These are phyloP conservation scores for Phialophora verrucosa DNA, from an alignment of 2,329 filamentous ascomycete species.

Conservation along the genomic window DNA sequence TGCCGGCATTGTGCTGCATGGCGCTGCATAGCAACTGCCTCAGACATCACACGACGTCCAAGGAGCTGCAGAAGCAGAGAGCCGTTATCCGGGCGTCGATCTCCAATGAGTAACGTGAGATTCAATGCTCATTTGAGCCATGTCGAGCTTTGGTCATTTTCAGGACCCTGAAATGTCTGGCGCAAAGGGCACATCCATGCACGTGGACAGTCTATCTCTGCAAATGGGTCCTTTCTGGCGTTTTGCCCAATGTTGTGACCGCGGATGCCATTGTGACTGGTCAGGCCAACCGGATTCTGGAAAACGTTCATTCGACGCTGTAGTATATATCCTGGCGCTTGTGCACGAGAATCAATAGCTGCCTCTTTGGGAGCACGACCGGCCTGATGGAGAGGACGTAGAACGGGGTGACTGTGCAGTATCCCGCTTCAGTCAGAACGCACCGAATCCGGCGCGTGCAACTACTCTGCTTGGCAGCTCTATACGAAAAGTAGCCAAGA, in stretches of 20 bases:
- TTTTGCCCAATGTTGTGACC: too few species aligned
- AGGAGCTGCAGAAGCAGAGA: neutral
- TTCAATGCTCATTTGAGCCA: neutral
- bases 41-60: neutral
- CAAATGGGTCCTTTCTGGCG: neutral
- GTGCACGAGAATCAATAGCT: neutral
- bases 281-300: neutral
- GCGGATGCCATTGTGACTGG: neutral
- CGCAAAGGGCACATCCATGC: neutral
- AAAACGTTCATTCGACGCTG: neutral
- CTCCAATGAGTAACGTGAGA: neutral
- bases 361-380: neutral
- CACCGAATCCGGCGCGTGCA: neutral
- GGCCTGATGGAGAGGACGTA: neutral
- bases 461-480: neutral
- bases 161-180: neutral
- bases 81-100: neutral
- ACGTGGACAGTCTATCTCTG: neutral
- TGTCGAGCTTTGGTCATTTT: neutral
- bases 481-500: conserved; percentile 9
- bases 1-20: neutral
- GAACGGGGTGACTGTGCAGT: neutral
- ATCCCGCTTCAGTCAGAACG: neutral
- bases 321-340: neutral
- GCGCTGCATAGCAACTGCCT: neutral